Base-by-base conservation (phyloP, 129 eudicot species). In the Flaveria linearis region DNA sequence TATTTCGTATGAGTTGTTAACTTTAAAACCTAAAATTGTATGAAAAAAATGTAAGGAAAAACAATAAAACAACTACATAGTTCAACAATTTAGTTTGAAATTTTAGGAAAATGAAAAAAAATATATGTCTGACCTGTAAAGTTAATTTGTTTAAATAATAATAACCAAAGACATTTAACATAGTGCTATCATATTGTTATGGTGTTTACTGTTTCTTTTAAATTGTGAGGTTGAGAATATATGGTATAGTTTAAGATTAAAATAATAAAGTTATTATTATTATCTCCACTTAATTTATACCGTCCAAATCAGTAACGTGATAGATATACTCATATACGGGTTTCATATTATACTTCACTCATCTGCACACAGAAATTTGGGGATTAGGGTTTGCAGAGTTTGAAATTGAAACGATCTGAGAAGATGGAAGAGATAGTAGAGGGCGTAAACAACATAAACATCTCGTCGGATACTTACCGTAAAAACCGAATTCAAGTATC, bases 401-500 rank as follows among this genome's bases (percentile, higher is more conserved):
- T 23, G 64, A 71, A 42, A 9, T 36, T 23, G 39, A 52, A 69
- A 4, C 53, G 2, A 67, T 52, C 65, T 2, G 47, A 46, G 16
- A 14, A 13, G 47, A 80, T 87, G 86, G 86, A 84, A 43, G 84
- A 75, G 75, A 72, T 87, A 9, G 68, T 85, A 0, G 88, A 82
- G 43, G 85, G 86, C 64, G 79, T 87, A 6, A 73, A 71, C 61
- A 82, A 73, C 68, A 28, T 85, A 11, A 68, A 43, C 77, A 68
- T 85, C 72, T 62, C 76, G 18, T 16, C 69, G 53, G 96, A 85
- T 51, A 5, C 76, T 9, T 81, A 74, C 58, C 86, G 82, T 74
- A 89, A 85, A 64, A 87, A 87, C 60, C 91, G 96, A 14, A 89
- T 89, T 77, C 96, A 87, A 71, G 92, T 89, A 14, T 87, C 95